Percentiles rank a stretch among this genome's conserved stretches.
These are phyloP conservation scores for Vigna mungo DNA, from an alignment of 306 rosid species.

Conservation along the genomic window DNA sequence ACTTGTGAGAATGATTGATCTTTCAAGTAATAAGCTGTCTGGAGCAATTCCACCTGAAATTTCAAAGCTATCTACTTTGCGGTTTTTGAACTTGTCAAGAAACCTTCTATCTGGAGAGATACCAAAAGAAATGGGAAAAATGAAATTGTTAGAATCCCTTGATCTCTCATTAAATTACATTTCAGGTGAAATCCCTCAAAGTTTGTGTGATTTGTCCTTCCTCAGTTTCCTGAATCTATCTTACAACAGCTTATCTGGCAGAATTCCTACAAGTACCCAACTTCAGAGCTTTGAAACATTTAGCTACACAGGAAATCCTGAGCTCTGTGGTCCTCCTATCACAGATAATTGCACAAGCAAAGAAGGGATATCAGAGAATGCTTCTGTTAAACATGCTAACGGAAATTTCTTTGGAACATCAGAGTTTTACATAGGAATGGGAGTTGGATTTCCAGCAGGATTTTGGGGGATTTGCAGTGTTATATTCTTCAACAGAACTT, in stretches of 20 bases:
- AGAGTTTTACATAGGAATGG: conserved; percentile 36
- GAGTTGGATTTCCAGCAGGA: conserved; percentile 48
- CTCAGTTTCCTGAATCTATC: conserved; percentile 42
- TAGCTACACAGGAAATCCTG: conserved; percentile 40
- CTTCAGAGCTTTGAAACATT: conserved; percentile 45
- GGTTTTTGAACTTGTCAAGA: conserved; percentile 43
- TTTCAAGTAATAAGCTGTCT: conserved; percentile 44
- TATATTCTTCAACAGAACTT: conserved; percentile 45
- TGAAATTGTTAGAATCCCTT: conserved; percentile 47
- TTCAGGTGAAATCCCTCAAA: conserved; percentile 48
- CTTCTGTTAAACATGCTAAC: conserved; percentile 1
- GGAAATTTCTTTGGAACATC: conserved; percentile 18
- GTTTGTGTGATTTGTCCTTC: conserved; percentile 39
- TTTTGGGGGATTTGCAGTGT: conserved; percentile 44
- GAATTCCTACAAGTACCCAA: conserved; percentile 46
- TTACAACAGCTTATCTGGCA: conserved; percentile 43
- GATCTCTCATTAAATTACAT: conserved; percentile 43
- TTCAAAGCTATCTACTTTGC: conserved; percentile 25
- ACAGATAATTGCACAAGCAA: conserved; percentile 20
- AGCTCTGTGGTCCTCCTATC: conserved; percentile 48
- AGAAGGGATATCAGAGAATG: neutral
- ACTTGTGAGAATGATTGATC: conserved; percentile 47
- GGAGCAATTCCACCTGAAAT: conserved; percentile 38
- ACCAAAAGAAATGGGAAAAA: conserved; percentile 38
- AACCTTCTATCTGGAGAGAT: conserved; percentile 39